Base-by-base conservation (phyloP, 306 rosid genomes). In the Trifolium fragiferum region DNA sequence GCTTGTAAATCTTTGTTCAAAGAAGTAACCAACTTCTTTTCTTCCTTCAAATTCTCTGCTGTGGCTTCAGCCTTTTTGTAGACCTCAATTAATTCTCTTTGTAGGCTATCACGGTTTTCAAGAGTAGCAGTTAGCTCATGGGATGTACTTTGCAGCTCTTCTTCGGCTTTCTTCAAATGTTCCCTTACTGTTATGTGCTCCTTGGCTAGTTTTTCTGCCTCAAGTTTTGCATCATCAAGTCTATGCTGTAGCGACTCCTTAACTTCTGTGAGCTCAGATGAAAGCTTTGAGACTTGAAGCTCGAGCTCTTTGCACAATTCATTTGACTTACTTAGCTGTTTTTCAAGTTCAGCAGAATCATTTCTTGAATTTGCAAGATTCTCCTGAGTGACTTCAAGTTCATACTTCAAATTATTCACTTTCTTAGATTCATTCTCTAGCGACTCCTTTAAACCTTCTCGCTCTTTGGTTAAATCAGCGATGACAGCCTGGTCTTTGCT, bases 41-140 rank as follows among this genome's bases (percentile, higher is more conserved):
- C 92, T 78, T 89, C 87, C 71, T 81, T 84, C 79, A 94, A 79
- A 76, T 85, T 81, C 76, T 67, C 68, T 6, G 84, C 82, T 47
- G 86, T 73, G 60, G 69, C 84, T 81, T 90, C 96, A 3, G 93
- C 94, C 70, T 69, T 87, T 82, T 86, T 87, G 82, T 82, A 86
- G 44, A 84, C 78, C 35, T 78, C 93, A 37, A 63, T 71, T 83
- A 94, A 74, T 81, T 94, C 93, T 46, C 72, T 74, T 82, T 87
- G 90, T 40, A 94, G 89, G 79, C 78, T 74, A 79, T 82, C 85
- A 2, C 79, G 76, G 41, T 72, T 82, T 87, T 88, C 93, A 21
- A 77, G 81, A 7, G 76, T 70, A 60, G 84, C 19, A 5, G 76
- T 63, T 66, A 89, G 73, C 44, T 94, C 96, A 25, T 60, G 12